phyloP scores from a whole-genome alignment of 1,284 basidiomycete genomes.

The Volvariella volvacea region DNA sequence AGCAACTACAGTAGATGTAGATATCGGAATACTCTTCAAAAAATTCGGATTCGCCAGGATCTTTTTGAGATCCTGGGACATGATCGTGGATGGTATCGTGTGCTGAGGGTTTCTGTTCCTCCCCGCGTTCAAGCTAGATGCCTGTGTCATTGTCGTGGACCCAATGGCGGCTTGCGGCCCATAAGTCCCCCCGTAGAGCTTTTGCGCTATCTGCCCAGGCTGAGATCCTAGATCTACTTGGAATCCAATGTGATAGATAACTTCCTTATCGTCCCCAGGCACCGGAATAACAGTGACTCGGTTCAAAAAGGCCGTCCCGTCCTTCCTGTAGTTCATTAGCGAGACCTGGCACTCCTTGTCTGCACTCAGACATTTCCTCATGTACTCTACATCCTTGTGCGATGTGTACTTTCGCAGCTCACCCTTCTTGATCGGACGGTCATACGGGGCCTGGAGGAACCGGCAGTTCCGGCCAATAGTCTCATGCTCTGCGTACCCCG shows the following conservation, averaged over 20 bases:
- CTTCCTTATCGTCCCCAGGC: slow-evolving; percentile 47
- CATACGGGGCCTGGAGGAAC: slow-evolving; percentile 71
- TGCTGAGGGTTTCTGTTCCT: not conserved
- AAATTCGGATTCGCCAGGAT: slow-evolving; percentile 23
- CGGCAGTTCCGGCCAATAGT: slow-evolving; percentile 89
- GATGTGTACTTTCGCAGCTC: slow-evolving; percentile 64
- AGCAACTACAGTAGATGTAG: slow-evolving; percentile 19
- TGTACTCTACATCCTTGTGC: slow-evolving; percentile 59
- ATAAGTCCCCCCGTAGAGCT: slow-evolving; percentile 72
- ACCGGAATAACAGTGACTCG: slow-evolving; percentile 83
- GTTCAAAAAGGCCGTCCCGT: slow-evolving; percentile 83
- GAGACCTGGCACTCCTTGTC: slow-evolving; percentile 86
- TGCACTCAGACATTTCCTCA: slow-evolving; percentile 59
- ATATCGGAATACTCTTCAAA: slow-evolving; percentile 23
- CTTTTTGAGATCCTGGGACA: slow-evolving; percentile 26
- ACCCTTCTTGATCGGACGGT: slow-evolving; percentile 58
- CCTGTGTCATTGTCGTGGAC: not conserved
- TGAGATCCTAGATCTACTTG: slow-evolving; percentile 87
- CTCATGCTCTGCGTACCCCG: slow-evolving; percentile 76
- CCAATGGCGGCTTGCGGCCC: slow-evolving; percentile 29
- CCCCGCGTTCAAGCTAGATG: not conserved
- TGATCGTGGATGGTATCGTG: slow-evolving; percentile 9
- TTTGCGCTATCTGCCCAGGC: slow-evolving; percentile 77
- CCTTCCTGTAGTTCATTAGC: slow-evolving; percentile 85
- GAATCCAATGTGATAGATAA: slow-evolving; percentile 89